These are phyloP conservation scores for Epichloe sylvatica DNA, from an alignment of 2,329 filamentous ascomycete genomes.

Conservation along the genomic window DNA sequence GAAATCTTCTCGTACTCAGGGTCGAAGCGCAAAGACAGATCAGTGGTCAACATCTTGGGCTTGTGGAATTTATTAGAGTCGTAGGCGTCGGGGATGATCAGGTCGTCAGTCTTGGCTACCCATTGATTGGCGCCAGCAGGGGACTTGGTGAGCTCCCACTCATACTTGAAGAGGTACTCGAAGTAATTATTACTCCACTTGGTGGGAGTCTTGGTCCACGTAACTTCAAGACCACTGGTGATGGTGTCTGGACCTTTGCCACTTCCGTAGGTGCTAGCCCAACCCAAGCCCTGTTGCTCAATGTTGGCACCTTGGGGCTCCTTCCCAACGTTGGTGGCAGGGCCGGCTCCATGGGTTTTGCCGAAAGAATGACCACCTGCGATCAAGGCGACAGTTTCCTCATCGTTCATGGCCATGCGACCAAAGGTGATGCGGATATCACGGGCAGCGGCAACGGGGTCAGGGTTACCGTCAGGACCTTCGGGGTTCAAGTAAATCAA, in stretches of 20 bases:
- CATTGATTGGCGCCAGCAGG: conserved; percentile 67
- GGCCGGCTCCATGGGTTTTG: conserved; percentile 65
- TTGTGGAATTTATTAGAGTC: conserved; percentile 57
- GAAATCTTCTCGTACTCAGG: conserved; percentile 64
- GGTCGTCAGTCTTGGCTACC: conserved; percentile 54
- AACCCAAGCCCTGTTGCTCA: conserved; percentile 57
- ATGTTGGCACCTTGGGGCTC: conserved; percentile 54
- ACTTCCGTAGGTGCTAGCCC: conserved; percentile 48
- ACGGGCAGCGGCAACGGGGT: conserved; percentile 51
- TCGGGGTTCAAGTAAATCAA: conserved; percentile 75
- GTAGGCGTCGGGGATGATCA: conserved; percentile 57
- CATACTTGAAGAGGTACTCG: conserved; percentile 63
- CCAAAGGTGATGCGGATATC: conserved; percentile 64
- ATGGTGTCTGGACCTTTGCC: conserved; percentile 62
- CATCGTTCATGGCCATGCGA: conserved; percentile 73
- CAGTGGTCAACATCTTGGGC: conserved; percentile 65
- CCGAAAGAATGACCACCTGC: conserved; percentile 67
- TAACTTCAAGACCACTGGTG: conserved; percentile 65
- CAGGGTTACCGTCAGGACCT: conserved; percentile 58
- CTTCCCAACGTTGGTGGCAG: conserved; percentile 46
- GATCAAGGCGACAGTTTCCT: conserved; percentile 69
- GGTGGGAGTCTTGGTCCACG: conserved; percentile 61
- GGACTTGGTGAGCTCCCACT: conserved; percentile 64
- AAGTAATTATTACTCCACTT: conserved; percentile 66
- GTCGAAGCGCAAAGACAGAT: conserved; percentile 59